These are phyloP conservation scores for Paramecium tetraurelia DNA, from an alignment of 73 alveolate genomes.

Conservation along the genomic window DNA sequence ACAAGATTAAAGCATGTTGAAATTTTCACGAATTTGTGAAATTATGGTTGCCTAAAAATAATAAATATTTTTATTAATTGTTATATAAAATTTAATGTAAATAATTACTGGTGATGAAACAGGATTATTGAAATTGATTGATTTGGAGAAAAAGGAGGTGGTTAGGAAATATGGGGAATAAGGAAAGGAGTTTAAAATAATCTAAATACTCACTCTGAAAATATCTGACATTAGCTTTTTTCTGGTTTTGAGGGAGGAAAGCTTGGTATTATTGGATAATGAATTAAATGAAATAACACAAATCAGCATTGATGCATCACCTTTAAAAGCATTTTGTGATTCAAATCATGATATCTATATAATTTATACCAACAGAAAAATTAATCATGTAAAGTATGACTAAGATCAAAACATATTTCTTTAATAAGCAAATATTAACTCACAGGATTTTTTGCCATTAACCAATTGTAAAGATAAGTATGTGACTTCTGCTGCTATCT, in stretches of 20 bases:
- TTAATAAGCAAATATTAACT: not conserved
- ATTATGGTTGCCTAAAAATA: not conserved
- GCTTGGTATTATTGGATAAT: not conserved
- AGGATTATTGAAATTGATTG: slow-evolving; percentile 28
- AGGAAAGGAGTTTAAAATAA: not conserved
- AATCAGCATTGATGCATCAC: not conserved
- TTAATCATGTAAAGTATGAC: not conserved
- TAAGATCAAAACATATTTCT: not conserved
- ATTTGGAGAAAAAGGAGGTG: slow-evolving; percentile 17
- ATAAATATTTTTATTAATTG: not conserved
- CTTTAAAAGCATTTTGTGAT: not conserved
- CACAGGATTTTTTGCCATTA: not conserved
- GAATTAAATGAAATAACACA: not conserved
- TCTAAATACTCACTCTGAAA: not conserved
- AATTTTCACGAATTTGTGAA: not conserved
- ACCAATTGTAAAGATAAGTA: slow-evolving; percentile 17
- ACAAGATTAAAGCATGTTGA: not conserved
- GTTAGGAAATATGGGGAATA: not conserved
- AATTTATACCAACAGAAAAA: not conserved
- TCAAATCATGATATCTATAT: not conserved
- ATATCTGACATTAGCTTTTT: not conserved
- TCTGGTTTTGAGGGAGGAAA: not conserved
- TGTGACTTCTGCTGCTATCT: not conserved
- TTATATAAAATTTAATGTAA: slow-evolving; percentile 17
- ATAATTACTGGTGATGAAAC: slow-evolving; percentile 53